Evolutionary conservation across 768 basidiomycete genomes (phyloP), one percentile per base, ranked within the genome.

Genomic region (Lyophyllum decastes): DNA sequence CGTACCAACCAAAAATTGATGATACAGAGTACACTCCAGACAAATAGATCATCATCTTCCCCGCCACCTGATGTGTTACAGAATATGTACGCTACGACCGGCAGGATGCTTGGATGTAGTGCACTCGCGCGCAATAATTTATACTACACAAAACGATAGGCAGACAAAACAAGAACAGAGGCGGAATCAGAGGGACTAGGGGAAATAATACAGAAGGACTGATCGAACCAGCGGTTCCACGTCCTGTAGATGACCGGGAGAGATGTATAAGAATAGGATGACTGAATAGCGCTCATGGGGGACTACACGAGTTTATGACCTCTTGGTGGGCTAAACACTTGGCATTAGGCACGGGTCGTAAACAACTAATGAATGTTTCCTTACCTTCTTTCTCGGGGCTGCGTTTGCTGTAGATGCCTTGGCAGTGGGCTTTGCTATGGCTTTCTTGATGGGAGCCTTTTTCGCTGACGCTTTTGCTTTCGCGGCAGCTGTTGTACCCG

Each of bases 391-490:
- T 64, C 72, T 76, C 47, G 73, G 51, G 30, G 70, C 57, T 4
- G 70, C 55, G 54, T 69, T 74, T 21, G 70, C 58, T 14, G 21
- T 61, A 33, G 59, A 4, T 44, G 34, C 21, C 25, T 34, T 52
- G 11, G 69, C 70, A 2, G 69, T 43, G 35, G 63, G 66, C 69
- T 74, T 72, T 12, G 67, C 60, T 17, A 65, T 54, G 24, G 70
- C 57, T 57, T 71, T 70, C 68, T 78, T 76, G 26, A 68, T 62
- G 9, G 74, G 71, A 59, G 60, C 65, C 49, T 74, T 77, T 70
- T 74, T 77, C 8, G 74, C 72, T 9, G 77, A 73, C 16, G 68
- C 65, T 64, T 77, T 85, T 55, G 80, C 76, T 56, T 78, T 79
- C 5, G 73, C 62, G 30, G 74, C 47, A 22, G 78, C 74, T 19